A percentile compares a stretch with the other conserved stretches of the same genome.
These are phyloP conservation scores for Isabelozyma gotoi DNA, from an alignment of 805 yeast species.

Conservation along the genomic window DNA sequence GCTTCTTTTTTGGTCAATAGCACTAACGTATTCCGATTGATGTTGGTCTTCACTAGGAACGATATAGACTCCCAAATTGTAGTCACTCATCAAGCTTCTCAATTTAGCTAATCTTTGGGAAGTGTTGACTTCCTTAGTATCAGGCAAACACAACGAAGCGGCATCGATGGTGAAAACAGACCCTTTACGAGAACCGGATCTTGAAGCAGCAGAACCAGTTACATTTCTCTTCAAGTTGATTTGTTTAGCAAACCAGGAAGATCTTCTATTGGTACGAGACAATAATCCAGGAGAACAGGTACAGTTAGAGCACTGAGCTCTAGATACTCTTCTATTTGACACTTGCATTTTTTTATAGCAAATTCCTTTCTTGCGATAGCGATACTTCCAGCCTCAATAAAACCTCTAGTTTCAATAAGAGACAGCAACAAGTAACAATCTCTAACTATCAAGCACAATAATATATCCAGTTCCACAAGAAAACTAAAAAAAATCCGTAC, in stretches of 20 bases:
- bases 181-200: constrained; percentile 34
- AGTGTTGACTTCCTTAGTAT: constrained; percentile 56
- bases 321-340: constrained; percentile 24
- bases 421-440: too few species aligned
- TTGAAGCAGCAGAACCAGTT: constrained; percentile 21
- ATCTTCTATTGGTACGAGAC: constrained; percentile 63
- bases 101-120: constrained; percentile 60
- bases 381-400: too few species aligned
- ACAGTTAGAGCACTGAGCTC: constrained; percentile 66
- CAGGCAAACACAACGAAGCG: constrained; percentile 41
- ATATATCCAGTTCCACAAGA: too few species aligned
- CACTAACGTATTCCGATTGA: constrained; percentile 60
- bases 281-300: constrained; percentile 82
- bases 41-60: constrained; percentile 65
- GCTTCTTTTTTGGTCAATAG: constrained; percentile 53
- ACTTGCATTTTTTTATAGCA: not conserved
- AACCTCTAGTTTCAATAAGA: too few species aligned
- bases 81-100: constrained; percentile 52
- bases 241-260: constrained; percentile 51
- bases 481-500: too few species aligned
- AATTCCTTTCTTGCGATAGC: too few species aligned
- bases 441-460: too few species aligned
- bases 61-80: constrained; percentile 53
- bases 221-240: constrained; percentile 27
- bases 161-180: constrained; percentile 44